phyloP scores from a whole-genome alignment of 768 basidiomycete species.

The Suillus tomentosus region DNA sequence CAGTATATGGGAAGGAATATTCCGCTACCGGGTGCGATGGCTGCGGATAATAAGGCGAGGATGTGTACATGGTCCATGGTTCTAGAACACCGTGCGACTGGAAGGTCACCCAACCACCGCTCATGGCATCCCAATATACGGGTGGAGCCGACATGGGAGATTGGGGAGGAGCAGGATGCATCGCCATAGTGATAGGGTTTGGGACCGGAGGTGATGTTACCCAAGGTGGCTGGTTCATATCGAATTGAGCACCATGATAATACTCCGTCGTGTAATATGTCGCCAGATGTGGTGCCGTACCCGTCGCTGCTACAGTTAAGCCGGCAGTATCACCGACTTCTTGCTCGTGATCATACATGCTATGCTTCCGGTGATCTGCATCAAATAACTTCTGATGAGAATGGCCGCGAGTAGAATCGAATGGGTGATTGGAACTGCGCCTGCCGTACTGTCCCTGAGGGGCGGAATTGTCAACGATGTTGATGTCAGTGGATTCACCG shows the following conservation, averaged over 20 bases:
- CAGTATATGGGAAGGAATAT: slow-evolving; percentile 8
- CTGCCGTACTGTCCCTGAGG: slow-evolving; percentile 30
- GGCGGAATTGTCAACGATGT: slow-evolving; percentile 7
- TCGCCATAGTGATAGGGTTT: slow-evolving; percentile 21
- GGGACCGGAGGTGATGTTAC: slow-evolving; percentile 24
- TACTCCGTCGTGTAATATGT: slow-evolving; percentile 9
- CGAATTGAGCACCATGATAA: slow-evolving; percentile 20
- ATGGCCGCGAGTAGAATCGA: slow-evolving; percentile 38
- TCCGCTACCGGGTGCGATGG: slow-evolving; percentile 26
- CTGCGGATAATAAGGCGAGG: slow-evolving; percentile 35
- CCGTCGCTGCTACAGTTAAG: not conserved
- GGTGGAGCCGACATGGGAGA: slow-evolving; percentile 25
- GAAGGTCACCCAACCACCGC: slow-evolving; percentile 34
- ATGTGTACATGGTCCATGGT: slow-evolving; percentile 33
- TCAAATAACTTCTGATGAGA: slow-evolving; percentile 27
- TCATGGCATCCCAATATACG: slow-evolving; percentile 32
- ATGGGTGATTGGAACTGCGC: slow-evolving; percentile 40
- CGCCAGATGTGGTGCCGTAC: not conserved
- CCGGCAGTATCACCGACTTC: slow-evolving; percentile 16
- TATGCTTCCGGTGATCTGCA: slow-evolving; percentile 23
- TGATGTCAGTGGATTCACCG: slow-evolving; percentile 9
- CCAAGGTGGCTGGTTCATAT: slow-evolving; percentile 25
- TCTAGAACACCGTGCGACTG: slow-evolving; percentile 28
- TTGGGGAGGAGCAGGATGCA: slow-evolving; percentile 31
- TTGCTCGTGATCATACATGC: slow-evolving; percentile 22